Conservation (phyloP, 148 eudicot species). For the Drosera capensis region DNA sequence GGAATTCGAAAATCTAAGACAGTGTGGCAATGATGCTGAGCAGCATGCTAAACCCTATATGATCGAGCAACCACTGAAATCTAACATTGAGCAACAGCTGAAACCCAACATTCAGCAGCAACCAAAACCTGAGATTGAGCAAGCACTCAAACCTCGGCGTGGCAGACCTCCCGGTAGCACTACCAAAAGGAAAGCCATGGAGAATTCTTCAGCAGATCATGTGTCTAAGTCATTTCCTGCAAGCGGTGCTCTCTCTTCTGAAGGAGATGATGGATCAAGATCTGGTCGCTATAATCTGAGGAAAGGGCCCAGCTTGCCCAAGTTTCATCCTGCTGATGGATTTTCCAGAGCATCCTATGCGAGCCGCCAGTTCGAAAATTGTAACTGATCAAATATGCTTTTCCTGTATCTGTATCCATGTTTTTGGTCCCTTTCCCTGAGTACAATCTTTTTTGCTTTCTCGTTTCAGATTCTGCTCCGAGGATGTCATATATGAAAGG, state of each 20-base stretch:
- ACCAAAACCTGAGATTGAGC: too few species aligned
- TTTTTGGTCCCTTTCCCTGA: too few species aligned
- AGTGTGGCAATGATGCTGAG: conserved; percentile 51
- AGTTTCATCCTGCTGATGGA: conserved; percentile 22
- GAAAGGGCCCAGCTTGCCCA: conserved; percentile 38
- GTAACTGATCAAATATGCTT: too few species aligned
- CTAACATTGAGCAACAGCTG: too few species aligned
- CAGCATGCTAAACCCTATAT: too few species aligned
- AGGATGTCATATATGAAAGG: conserved; percentile 37
- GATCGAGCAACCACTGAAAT: too few species aligned
- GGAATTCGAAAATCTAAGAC: conserved; percentile 60
- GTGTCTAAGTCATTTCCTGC: conserved; percentile 31
- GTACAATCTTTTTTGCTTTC: neutral
- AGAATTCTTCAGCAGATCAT: conserved; percentile 40
- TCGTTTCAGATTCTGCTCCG: conserved; percentile 37
- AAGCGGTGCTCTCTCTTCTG: conserved; percentile 43
- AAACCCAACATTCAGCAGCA: too few species aligned
- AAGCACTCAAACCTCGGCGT: conserved; percentile 54
- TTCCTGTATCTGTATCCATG: too few species aligned
- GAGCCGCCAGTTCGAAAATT: conserved; percentile 33
- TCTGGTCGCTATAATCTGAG: conserved; percentile 54
- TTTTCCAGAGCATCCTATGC: conserved; percentile 12
- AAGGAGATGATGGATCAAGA: conserved; percentile 28
- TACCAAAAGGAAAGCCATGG: conserved; percentile 29
- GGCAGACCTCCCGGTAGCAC: conserved; percentile 63